Conservation (phyloP, 352 stramenopile genomes). For the Globisporangium viniferum region DNA sequence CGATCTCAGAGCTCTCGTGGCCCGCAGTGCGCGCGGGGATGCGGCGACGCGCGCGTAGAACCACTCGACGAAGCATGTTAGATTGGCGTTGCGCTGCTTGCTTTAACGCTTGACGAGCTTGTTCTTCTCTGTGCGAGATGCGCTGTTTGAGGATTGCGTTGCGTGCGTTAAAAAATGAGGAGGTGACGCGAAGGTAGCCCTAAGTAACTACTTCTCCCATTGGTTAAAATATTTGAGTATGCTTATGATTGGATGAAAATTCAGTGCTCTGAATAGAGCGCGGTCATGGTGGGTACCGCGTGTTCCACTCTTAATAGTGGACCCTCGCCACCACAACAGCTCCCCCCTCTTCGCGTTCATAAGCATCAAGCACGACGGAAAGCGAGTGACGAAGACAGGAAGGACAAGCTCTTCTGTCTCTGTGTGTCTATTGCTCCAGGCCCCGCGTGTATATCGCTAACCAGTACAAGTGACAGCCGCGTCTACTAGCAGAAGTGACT, state of each 20-base stretch:
- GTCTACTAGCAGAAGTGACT: not conserved
- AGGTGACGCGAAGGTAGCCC: not conserved
- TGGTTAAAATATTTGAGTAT: not conserved
- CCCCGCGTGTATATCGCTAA: not conserved
- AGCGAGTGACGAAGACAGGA: not conserved
- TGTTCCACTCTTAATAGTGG: not conserved
- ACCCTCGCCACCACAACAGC: not conserved
- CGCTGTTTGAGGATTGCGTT: not conserved
- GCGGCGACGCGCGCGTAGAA: slow-evolving; percentile 53
- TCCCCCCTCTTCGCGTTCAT: slow-evolving; percentile 4
- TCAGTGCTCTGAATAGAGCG: not conserved
- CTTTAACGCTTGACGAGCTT: slow-evolving; percentile 2
- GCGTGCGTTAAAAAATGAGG: too few species aligned
- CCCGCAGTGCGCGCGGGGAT: slow-evolving; percentile 54
- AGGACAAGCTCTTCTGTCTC: not conserved
- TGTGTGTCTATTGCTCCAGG: not conserved
- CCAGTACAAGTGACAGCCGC: not conserved
- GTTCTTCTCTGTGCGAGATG: slow-evolving; percentile 11
- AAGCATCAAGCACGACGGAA: not conserved
- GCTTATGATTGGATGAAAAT: not conserved
- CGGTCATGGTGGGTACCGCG: not conserved
- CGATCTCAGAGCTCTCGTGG: slow-evolving; percentile 43
- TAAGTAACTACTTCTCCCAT: not conserved
- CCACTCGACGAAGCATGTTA: slow-evolving; percentile 56
- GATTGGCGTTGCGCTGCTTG: not conserved